Evolutionary conservation across 176 grass and related monocot species (phyloP).

Genomic region (Lolium perenne): DNA sequence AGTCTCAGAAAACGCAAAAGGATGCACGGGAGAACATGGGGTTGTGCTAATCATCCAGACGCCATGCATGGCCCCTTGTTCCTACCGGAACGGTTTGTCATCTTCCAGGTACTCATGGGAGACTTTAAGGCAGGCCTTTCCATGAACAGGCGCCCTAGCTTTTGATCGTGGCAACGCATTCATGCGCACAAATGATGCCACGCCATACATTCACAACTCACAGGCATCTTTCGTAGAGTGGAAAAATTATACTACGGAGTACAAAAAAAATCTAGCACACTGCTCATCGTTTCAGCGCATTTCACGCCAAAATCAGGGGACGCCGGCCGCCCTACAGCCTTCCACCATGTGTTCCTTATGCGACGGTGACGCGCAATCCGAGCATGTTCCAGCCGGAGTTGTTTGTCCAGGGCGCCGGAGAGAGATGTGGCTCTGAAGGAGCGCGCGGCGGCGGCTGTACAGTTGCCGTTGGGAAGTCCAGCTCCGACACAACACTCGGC

Average conservation of each 20-base stretch:
- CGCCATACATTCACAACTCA: neutral
- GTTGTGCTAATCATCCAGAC: conserved; percentile 46
- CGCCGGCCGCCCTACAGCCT: neutral
- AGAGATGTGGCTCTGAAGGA: neutral
- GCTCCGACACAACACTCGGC: conserved; percentile 26
- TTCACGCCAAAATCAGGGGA: neutral
- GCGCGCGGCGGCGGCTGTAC: neutral
- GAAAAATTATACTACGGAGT: neutral
- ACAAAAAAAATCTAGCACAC: too few relatives aligned
- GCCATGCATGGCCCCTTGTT: conserved; percentile 22
- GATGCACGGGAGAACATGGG: conserved; percentile 47
- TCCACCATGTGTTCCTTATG: neutral
- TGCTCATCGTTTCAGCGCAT: neutral
- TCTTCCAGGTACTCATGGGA: conserved; percentile 24
- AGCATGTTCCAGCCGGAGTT: neutral
- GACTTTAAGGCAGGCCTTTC: conserved; percentile 35
- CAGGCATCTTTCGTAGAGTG: neutral
- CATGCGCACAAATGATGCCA: neutral
- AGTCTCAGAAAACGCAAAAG: conserved; percentile 26
- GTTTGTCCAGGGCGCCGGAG: neutral
- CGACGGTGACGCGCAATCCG: neutral
- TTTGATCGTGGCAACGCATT: neutral
- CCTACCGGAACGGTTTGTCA: conserved; percentile 42
- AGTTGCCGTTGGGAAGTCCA: conserved; percentile 51
- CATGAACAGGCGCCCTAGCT: neutral